Conservation (phyloP, 2,329 filamentous ascomycete genomes). For the Endothia cerciana region DNA sequence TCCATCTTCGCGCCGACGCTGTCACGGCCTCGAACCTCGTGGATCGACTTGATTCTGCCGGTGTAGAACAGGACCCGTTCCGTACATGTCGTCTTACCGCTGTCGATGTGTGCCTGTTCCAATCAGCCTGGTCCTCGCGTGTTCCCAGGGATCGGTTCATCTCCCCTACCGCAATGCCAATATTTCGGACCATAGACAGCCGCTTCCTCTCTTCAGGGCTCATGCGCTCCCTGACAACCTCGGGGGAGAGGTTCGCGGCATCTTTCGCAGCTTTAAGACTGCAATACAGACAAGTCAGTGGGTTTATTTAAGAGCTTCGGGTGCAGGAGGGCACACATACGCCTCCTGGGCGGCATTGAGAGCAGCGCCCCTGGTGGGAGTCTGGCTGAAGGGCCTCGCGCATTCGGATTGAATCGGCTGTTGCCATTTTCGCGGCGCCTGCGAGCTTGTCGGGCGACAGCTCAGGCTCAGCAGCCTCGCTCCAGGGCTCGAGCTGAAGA, state of each 20-base stretch:
- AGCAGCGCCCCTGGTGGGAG: conserved; percentile 38
- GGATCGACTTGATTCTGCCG: conserved; percentile 92
- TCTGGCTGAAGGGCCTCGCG: conserved; percentile 46
- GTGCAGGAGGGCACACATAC: conserved; percentile 32
- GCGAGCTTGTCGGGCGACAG: conserved; percentile 35
- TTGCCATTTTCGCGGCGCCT: conserved; percentile 37
- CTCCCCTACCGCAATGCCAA: conserved; percentile 84
- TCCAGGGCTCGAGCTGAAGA: conserved; percentile 39
- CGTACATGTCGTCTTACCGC: conserved; percentile 94
- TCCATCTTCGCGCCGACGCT: conserved; percentile 98
- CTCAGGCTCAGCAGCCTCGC: conserved; percentile 40
- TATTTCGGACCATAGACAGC: conserved; percentile 85
- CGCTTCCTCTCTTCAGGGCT: conserved; percentile 77
- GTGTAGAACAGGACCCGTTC: conserved; percentile 98
- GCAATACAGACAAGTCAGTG: conserved; percentile 11
- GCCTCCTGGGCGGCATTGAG: conserved; percentile 44
- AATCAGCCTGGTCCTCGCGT: conserved; percentile 19
- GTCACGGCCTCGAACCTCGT: conserved; percentile 95
- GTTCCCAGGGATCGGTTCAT: fast-evolving
- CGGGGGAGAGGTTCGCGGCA: conserved; percentile 56
- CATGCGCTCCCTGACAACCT: conserved; percentile 76
- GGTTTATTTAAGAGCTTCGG: not conserved
- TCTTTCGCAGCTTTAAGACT: conserved; percentile 59
- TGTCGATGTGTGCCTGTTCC: conserved; percentile 89
- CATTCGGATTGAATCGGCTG: conserved; percentile 37